Conservation (phyloP, 2,329 filamentous ascomycete genomes). For the Diplocarpon mali region DNA sequence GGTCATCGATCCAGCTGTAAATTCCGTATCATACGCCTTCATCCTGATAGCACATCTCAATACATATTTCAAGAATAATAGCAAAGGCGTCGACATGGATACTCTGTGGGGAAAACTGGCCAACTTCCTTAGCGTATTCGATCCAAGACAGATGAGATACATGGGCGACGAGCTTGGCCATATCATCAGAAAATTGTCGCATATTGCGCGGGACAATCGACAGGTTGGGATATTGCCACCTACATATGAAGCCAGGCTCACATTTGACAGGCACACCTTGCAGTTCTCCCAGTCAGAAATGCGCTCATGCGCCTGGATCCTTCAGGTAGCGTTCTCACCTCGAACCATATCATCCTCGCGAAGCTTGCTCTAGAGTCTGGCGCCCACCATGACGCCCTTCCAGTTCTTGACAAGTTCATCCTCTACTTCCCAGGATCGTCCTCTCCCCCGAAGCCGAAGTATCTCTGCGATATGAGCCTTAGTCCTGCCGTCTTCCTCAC, state of each 20-base stretch:
- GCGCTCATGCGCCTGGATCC: constrained; percentile 59
- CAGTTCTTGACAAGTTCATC: constrained; percentile 53
- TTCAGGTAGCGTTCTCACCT: constrained; percentile 53
- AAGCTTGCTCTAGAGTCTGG: constrained; percentile 45
- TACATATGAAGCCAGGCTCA: constrained; percentile 7
- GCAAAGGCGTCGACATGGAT: constrained; percentile 14
- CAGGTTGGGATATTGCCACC: constrained; percentile 14
- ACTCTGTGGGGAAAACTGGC: constrained; percentile 38
- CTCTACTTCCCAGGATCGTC: constrained; percentile 49
- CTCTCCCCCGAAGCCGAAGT: constrained; percentile 27
- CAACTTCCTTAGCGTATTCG: constrained; percentile 32
- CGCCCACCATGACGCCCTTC: constrained; percentile 42
- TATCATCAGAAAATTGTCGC: constrained; percentile 32
- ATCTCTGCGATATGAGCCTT: constrained; percentile 36
- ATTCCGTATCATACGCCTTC: constrained; percentile 48
- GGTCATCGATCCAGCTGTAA: constrained; percentile 38
- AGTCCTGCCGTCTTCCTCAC: constrained; percentile 48
- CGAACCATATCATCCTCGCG: constrained; percentile 46
- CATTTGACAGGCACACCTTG: constrained; percentile 15
- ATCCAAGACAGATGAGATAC: constrained; percentile 44
- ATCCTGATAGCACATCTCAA: constrained; percentile 39
- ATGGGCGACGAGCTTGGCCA: constrained; percentile 35
- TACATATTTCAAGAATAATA: constrained; percentile 25
- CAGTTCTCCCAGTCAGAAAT: constrained; percentile 21
- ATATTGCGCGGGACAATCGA: constrained; percentile 12